phyloP scores from a whole-genome alignment of 176 grass and related monocot species.

The Aechmea fasciata region DNA sequence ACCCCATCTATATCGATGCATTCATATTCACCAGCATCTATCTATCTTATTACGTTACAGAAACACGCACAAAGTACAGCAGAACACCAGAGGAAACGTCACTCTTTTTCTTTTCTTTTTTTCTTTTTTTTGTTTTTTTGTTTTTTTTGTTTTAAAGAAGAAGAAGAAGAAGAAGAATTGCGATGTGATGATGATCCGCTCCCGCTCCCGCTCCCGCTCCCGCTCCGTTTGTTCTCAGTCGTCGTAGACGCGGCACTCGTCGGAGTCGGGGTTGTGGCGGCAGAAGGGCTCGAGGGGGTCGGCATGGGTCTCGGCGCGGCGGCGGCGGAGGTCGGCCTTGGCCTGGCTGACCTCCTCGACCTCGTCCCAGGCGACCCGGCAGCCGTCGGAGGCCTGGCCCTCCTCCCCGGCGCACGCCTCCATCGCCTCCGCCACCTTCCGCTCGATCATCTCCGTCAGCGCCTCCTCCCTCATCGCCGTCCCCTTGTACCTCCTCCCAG shows the following conservation, averaged over 20 bases:
- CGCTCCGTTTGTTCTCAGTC: slow-evolving; percentile 4
- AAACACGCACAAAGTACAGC: too few species aligned
- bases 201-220: too few species aligned
- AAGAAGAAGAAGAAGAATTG: too few species aligned
- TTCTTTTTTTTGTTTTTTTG: too few species aligned
- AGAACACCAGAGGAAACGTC: too few species aligned
- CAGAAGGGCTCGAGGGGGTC: slow-evolving; percentile 75
- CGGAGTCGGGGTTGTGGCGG: slow-evolving; percentile 32
- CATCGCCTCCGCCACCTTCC: slow-evolving; percentile 67
- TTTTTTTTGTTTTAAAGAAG: too few species aligned
- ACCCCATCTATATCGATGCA: too few species aligned
- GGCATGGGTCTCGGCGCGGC: slow-evolving; percentile 25
- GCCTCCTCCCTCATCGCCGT: slow-evolving; percentile 44
- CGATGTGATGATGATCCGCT: too few species aligned
- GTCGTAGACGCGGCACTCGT: slow-evolving; percentile 49
- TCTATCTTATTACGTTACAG: too few species aligned
- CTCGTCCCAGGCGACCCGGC: slow-evolving; percentile 74
- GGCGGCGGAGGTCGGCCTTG: slow-evolving; percentile 50
- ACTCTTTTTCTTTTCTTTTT: too few species aligned
- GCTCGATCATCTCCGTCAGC: slow-evolving; percentile 66
- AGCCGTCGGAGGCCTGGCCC: slow-evolving; percentile 15
- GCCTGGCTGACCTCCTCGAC: slow-evolving; percentile 77
- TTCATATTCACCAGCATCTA: too few species aligned
- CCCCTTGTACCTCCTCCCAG: slow-evolving; percentile 52
- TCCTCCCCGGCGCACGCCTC: slow-evolving; percentile 36